Percentiles rank a stretch among this genome's conserved stretches.
Conservation (phyloP, 2,329 filamentous ascomycete genomes). For the Colletotrichum truncatum region DNA sequence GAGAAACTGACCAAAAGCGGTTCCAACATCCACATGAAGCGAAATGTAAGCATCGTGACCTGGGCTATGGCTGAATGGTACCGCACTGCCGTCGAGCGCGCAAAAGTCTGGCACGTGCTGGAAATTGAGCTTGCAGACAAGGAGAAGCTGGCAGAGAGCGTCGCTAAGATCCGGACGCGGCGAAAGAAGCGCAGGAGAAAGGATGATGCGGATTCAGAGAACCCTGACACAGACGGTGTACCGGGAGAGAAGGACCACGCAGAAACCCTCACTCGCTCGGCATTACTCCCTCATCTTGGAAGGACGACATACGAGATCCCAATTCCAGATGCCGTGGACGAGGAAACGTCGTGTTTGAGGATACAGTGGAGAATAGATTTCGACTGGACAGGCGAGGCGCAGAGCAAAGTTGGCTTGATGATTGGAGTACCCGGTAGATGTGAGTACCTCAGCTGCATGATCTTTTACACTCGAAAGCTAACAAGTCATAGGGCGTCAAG, state of each 20-base stretch:
- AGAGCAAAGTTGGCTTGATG: conserved; percentile 63
- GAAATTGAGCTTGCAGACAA: conserved; percentile 54
- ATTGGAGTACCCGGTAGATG: conserved; percentile 69
- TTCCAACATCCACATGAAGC: conserved; percentile 54
- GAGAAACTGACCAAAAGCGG: conserved; percentile 48
- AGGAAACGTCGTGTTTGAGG: conserved; percentile 53
- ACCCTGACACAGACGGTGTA: conserved; percentile 32
- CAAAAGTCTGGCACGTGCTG: conserved; percentile 69
- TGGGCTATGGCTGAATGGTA: conserved; percentile 78
- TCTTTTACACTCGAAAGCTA: not conserved
- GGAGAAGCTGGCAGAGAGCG: conserved; percentile 42
- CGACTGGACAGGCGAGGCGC: conserved; percentile 78
- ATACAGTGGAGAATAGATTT: conserved; percentile 72
- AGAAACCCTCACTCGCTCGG: conserved; percentile 40
- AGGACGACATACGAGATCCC: conserved; percentile 58
- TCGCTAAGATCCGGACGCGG: conserved; percentile 39
- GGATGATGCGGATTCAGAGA: conserved; percentile 30
- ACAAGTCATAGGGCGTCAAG: conserved; percentile 63
- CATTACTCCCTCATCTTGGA: conserved; percentile 64
- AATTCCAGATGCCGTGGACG: conserved; percentile 44
- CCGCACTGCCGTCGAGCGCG: conserved; percentile 66
- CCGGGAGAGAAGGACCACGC: not conserved
- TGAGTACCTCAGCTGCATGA: conserved; percentile 56
- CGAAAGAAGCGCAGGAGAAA: conserved; percentile 33
- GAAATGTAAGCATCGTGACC: conserved; percentile 67